Evolutionary conservation across 2,329 filamentous ascomycete species (phyloP).

Genomic region (Monilinia aucupariae): DNA sequence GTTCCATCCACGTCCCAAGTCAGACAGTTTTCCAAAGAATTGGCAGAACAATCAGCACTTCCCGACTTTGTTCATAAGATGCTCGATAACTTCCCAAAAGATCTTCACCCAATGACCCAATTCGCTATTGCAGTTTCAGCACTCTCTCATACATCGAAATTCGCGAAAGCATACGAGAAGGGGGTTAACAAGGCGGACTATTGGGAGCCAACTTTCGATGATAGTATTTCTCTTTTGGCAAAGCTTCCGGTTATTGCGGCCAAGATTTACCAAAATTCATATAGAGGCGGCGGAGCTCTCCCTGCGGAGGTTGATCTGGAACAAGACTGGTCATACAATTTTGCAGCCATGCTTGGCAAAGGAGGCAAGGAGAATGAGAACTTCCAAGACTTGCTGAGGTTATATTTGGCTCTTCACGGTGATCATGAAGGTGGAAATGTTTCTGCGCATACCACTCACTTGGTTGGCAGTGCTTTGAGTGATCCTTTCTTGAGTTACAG

Average conservation of each 20-base stretch:
- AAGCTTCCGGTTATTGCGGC: constrained; percentile 96
- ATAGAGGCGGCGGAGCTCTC: constrained; percentile 70
- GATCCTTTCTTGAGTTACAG: constrained; percentile 96
- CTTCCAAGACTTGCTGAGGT: constrained; percentile 88
- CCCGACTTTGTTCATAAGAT: constrained; percentile 80
- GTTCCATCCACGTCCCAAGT: constrained; percentile 80
- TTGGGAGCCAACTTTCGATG: constrained; percentile 98
- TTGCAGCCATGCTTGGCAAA: constrained; percentile 92
- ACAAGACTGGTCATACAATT: constrained; percentile 99
- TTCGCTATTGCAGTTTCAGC: constrained; percentile 92
- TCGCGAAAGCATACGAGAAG: constrained; percentile 86
- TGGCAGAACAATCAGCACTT: constrained; percentile 79
- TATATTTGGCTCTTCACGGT: constrained; percentile 94
- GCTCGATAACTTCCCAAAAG: constrained; percentile 81
- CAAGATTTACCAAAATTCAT: constrained; percentile 93
- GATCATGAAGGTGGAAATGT: constrained; percentile 99
- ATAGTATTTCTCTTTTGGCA: constrained; percentile 85
- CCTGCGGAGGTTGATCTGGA: constrained; percentile 70
- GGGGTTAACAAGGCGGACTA: constrained; percentile 94
- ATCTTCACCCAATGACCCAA: constrained; percentile 97
- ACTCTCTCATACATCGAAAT: constrained; percentile 90
- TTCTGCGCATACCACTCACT: constrained; percentile 88
- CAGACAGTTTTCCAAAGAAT: constrained; percentile 73
- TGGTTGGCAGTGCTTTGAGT: constrained; percentile 89
- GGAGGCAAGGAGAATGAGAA: constrained; percentile 80